Base-by-base conservation (phyloP, 108 stramenopile genomes). In the Nitzschia sp. region DNA sequence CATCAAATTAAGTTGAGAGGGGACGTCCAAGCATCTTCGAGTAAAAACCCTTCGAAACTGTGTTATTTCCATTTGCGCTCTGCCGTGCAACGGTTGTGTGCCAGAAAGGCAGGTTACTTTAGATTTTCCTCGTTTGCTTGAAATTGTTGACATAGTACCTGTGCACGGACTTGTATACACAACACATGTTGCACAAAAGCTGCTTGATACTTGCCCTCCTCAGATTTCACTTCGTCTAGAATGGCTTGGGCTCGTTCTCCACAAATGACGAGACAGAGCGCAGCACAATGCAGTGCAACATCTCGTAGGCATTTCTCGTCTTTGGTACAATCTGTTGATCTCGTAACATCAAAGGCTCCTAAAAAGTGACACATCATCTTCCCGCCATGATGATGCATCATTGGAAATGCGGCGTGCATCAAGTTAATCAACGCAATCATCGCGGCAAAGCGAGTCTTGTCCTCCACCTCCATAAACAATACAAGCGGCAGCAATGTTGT, bases 321-420 rank as follows among this genome's bases (percentile, higher is more conserved):
- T 26, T 53, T 22, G n/a, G 17, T 24, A 10, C 38, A 10, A 53
- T 51, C 37, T 17, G 37, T n/a, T 60, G 53, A 53, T 41, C 67
- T 22, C 44, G 55, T 22, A 10, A 43, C 9, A 9, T 79, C 72
- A 34, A 68, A 67, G 41, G 69, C 59, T 25, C 62, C 57, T 41
- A 86, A 57, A 19, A 86, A 46, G 55, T 79, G 80, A 6, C 55
- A 61, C 59, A 87, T 82, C 57, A 90, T 82, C 50, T 90, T 90
- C 2, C 78, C 72, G 2, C 84, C 86, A 57, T 90, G 89, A 20
- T 62, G 67, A 3, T 73, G 65, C 83, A 90, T 83, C 19, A 87
- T 78, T 5, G 84, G 86, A 67, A 81, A 76, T 10, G 86, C 80
- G 11, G 78, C 84, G 17, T 71, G 40, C 79, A 90, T 73, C 20